A percentile compares a stretch with the other conserved stretches of the same genome.
Conservation (phyloP, 345 rosid genomes). For the Crucihimalaya himalaica region DNA sequence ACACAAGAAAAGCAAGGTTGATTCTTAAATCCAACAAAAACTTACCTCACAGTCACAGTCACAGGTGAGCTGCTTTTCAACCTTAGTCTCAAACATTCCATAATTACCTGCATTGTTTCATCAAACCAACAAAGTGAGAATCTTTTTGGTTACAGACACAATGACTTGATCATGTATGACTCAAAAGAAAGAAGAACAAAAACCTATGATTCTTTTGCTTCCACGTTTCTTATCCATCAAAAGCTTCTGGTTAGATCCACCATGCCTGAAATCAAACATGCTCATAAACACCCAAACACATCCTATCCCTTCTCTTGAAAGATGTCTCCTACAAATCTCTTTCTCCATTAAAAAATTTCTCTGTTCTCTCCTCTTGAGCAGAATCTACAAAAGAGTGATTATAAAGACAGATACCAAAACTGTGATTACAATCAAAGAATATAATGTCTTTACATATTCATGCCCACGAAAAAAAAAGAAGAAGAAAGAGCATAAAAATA, state of each 20-base stretch:
- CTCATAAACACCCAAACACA: slow-evolving; percentile 86
- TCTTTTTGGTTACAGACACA: background rate
- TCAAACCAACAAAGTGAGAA: slow-evolving; percentile 39
- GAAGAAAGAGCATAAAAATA: background rate
- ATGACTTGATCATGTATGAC: background rate
- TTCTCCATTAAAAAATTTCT: slow-evolving; percentile 36
- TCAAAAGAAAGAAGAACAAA: background rate
- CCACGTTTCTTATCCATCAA: slow-evolving; percentile 63
- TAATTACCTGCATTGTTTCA: slow-evolving; percentile 36
- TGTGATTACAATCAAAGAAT: slow-evolving; percentile 20
- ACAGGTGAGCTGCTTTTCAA: slow-evolving; percentile 38
- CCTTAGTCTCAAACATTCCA: slow-evolving; percentile 38
- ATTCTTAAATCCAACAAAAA: slow-evolving; percentile 43
- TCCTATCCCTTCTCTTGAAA: slow-evolving; percentile 60
- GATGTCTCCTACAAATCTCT: slow-evolving; percentile 44
- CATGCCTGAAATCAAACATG: slow-evolving; percentile 77
- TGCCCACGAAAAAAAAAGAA: background rate
- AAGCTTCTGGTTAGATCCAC: slow-evolving; percentile 67
- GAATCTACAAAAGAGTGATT: slow-evolving; percentile 10
- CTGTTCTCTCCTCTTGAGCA: background rate
- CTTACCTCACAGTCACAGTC: slow-evolving; percentile 36
- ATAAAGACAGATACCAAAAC: background rate
- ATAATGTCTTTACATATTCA: slow-evolving; percentile 5
- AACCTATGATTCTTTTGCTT: slow-evolving; percentile 41
- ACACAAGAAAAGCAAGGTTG: background rate